Conservation (phyloP, 192 early-diverging fungal genomes). For the Diversispora epigaea region DNA sequence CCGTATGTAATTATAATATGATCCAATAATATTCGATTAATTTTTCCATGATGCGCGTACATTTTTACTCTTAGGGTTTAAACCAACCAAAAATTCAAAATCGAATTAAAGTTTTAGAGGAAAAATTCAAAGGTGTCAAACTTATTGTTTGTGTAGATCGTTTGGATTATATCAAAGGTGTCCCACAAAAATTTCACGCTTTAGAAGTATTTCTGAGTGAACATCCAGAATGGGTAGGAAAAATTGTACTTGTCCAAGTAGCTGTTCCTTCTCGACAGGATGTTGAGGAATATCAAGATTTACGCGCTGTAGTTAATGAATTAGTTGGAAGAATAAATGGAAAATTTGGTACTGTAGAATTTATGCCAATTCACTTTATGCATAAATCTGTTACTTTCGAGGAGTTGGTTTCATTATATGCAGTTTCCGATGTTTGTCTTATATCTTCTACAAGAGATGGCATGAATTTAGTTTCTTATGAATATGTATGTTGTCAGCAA, state of each 20-base stretch:
- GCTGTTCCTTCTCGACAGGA: conserved; percentile 98
- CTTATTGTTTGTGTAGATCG: conserved; percentile 97
- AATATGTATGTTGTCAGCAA: conserved; percentile 94
- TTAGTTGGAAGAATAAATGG: conserved; percentile 98
- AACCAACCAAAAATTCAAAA: conserved; percentile 62
- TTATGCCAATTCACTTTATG: conserved; percentile 97
- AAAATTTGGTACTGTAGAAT: conserved; percentile 92
- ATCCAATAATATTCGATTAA: too few species aligned
- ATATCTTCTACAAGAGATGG: conserved; percentile 98
- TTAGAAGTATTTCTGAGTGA: conserved; percentile 86
- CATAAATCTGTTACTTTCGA: conserved; percentile 95
- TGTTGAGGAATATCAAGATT: conserved; percentile 97
- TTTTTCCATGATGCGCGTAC: too few species aligned
- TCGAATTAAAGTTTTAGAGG: conserved; percentile 79
- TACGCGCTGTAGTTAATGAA: conserved; percentile 93
- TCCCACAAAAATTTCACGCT: conserved; percentile 98
- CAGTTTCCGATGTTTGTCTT: conserved; percentile 93
- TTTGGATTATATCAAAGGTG: conserved; percentile 99
- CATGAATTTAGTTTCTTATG: conserved; percentile 99
- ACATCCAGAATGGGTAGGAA: conserved; percentile 90
- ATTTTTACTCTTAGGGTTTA: too few species aligned
- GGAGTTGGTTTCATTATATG: conserved; percentile 95
- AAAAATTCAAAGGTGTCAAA: conserved; percentile 82
- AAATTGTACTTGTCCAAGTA: conserved; percentile 94
- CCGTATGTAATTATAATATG: too few species aligned